phyloP scores from a whole-genome alignment of 208 protist genomes.

The Wallacemonas sp. region DNA sequence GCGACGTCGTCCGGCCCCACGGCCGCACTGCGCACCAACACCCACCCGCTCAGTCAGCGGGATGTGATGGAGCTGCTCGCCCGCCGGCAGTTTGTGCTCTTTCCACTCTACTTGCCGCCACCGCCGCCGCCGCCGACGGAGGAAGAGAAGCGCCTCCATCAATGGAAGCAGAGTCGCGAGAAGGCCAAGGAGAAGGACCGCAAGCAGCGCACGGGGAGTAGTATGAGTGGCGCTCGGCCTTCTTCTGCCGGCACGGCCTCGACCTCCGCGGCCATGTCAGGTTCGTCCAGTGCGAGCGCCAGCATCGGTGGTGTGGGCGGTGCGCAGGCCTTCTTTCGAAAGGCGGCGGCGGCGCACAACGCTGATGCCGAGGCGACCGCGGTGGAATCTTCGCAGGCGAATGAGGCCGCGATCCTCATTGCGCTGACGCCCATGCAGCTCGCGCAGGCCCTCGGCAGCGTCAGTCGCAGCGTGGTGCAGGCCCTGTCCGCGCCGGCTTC shows the following conservation, averaged over 20 bases:
- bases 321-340: conserved; percentile 24
- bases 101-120: conserved; percentile 40
- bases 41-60: conserved; percentile 31
- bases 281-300: background rate
- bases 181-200: background rate
- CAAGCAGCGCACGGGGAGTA: background rate
- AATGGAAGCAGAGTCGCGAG: conserved; percentile 1
- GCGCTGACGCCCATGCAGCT: conserved; percentile 80
- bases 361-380: conserved; percentile 34
- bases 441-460: conserved; percentile 22
- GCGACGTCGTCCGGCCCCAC: background rate
- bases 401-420: conserved; percentile 61
- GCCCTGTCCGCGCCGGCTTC: background rate
- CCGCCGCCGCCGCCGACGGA: conserved; percentile 10
- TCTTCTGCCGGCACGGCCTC: background rate
- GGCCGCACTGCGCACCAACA: background rate
- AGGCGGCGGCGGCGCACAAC: conserved; percentile 27
- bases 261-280: background rate
- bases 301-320: background rate
- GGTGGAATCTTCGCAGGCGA: conserved; percentile 25
- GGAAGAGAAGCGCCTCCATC: conserved; percentile 11
- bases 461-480: conserved; percentile 1
- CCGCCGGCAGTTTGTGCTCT: conserved; percentile 46
- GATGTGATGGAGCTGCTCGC: conserved; percentile 48
- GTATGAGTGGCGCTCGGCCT: background rate